Evolutionary conservation across 1,284 basidiomycete species (phyloP), one percentile per base, ranked within the genome.

Genomic region (Leccinum griseonigrum): DNA sequence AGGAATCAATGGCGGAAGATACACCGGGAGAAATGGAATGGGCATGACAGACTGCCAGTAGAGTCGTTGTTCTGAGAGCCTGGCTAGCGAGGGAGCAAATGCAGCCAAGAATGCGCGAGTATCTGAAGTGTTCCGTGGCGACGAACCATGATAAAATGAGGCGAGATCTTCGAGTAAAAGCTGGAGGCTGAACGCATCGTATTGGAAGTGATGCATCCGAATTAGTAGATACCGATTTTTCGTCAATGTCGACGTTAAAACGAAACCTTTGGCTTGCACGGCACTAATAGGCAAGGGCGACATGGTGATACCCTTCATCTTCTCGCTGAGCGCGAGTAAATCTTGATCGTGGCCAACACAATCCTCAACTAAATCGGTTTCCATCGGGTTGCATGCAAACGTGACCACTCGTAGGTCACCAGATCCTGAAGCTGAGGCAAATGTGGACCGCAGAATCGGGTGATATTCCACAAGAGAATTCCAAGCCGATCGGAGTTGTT

Each of bases 151-250:
- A 65, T 81, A 83, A 14, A 81, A 50, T 13, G 68, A 67, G 26
- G 70, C 65, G 11, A 83, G 71, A 60, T 83, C 80, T 56, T 77
- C 71, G 3, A 79, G 61, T 18, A 83, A 66, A n/a, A 83, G 69
- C 32, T 69, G 74, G 38, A 83, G 69, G 66, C 80, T 81, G 78
- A 80, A 79, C 4, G 80, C 81, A 56, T 83, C 82, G 64, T 83
- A 83, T 68, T 83, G 81, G 68, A 81, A 80, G 65, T 83, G 82
- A 61, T 83, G 79, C 57, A 83, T 70, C 58, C 79, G 76, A 31
- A 83, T 60, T 26, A 82, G 61, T n/a, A 83, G 67, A 60, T 76
- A 80, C 26, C 63, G 66, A 18, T 64, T 63, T 38, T 65, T 60
- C 9, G 63, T 68, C 16, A 14, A 54, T 18, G 60, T 63, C 3